Percentiles rank a stretch among this genome's conserved stretches.
These are phyloP conservation scores for Flaveria floridana DNA, from an alignment of 140 eudicot species.

Conservation along the genomic window DNA sequence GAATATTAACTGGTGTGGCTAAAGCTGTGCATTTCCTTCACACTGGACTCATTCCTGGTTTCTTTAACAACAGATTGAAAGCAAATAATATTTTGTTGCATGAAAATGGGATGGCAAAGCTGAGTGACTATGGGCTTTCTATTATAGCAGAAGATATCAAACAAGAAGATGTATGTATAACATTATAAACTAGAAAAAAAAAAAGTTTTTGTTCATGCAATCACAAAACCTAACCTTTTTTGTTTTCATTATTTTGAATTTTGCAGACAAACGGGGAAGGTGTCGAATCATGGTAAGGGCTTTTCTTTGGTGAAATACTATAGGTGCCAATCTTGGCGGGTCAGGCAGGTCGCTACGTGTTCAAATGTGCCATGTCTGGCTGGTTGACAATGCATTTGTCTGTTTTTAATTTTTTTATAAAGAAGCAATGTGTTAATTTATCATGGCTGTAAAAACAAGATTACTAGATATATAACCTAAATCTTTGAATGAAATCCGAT, in stretches of 20 bases:
- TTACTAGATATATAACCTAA: neutral
- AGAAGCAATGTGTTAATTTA: neutral
- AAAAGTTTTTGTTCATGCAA: neutral
- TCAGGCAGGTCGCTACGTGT: neutral
- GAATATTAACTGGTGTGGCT: conserved; percentile 58
- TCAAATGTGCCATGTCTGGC: neutral
- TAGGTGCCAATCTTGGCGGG: neutral
- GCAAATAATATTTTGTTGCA: conserved; percentile 55
- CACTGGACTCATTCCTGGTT: conserved; percentile 72
- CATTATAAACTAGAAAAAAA: neutral
- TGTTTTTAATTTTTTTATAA: neutral
- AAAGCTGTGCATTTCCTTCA: conserved; percentile 76
- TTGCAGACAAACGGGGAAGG: conserved; percentile 50
- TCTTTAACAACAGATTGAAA: conserved; percentile 57
- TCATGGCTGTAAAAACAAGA: neutral
- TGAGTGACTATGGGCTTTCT: conserved; percentile 69
- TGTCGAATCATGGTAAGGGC: conserved; percentile 48
- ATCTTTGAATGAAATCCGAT: neutral
- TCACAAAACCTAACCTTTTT: conserved; percentile 4
- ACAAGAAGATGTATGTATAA: conserved; percentile 41
- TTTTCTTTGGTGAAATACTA: conserved; percentile 6
- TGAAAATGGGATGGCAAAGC: conserved; percentile 56
- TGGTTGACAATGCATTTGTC: neutral
- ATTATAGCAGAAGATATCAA: conserved; percentile 54
- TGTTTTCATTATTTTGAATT: neutral